Conservation (phyloP, 2,329 filamentous ascomycete genomes). For the Grosmannia serpens region DNA sequence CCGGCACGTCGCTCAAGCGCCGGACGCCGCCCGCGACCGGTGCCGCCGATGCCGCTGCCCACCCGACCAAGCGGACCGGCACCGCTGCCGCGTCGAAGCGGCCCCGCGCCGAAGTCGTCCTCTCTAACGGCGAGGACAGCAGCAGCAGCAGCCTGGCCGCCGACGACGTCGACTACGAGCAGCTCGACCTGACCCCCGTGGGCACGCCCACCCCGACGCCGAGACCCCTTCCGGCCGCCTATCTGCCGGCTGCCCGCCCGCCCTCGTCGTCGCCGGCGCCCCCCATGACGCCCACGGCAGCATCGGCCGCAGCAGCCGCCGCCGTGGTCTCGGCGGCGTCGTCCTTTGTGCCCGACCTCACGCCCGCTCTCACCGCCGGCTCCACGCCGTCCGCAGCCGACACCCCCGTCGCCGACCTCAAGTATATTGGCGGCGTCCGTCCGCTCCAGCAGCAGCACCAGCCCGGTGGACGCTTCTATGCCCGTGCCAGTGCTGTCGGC, state of each 20-base stretch:
- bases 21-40: slow-evolving; percentile 1
- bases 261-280: not conserved
- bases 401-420: not conserved
- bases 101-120: not conserved
- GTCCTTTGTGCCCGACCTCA: slow-evolving; percentile 1
- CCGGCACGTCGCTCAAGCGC: slow-evolving; percentile 7
- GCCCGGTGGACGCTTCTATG: not conserved
- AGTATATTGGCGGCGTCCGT: not conserved
- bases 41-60: not conserved
- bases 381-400: slow-evolving; percentile 7
- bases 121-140: slow-evolving; percentile 15
- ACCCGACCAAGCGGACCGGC: not conserved
- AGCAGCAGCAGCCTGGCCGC: slow-evolving; percentile 10
- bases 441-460: not conserved
- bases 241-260: not conserved
- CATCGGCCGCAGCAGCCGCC: slow-evolving; percentile 1
- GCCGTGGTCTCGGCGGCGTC: not conserved
- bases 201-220: slow-evolving; percentile 11
- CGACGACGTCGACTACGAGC: slow-evolving; percentile 19
- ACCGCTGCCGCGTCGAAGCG: not conserved
- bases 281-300: not conserved
- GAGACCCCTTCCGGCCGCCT: not conserved
- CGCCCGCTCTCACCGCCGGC: slow-evolving; percentile 6
- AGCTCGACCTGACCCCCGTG: slow-evolving; percentile 15
- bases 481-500: not conserved